Evolutionary conservation across 768 basidiomycete genomes (phyloP).

Genomic region (Russula emetica): DNA sequence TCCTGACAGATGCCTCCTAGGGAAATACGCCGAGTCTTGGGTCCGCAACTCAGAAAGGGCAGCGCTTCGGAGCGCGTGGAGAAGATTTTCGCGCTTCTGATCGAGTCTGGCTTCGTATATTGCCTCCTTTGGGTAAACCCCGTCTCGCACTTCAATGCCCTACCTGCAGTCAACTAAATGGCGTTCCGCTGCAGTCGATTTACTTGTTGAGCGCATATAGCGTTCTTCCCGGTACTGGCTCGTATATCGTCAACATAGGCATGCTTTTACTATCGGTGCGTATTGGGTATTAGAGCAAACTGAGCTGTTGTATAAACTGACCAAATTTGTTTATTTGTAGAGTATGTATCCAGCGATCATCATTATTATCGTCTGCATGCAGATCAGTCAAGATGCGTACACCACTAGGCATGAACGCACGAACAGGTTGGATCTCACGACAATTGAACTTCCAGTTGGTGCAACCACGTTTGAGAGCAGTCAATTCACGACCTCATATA

Average conservation of each 20-base stretch:
- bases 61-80: conserved; percentile 15
- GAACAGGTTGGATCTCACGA: conserved; percentile 8
- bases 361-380: conserved; percentile 17
- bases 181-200: not conserved
- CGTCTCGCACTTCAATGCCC: not conserved
- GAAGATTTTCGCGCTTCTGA: conserved; percentile 16
- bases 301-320: not conserved
- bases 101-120: conserved; percentile 21
- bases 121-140: conserved; percentile 20
- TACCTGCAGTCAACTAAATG: not conserved
- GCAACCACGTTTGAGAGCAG: not conserved
- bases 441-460: not conserved
- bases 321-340: not conserved
- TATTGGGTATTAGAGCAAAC: not conserved
- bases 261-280: conserved; percentile 21
- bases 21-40: conserved; percentile 14
- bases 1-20: not conserved
- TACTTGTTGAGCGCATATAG: conserved; percentile 16
- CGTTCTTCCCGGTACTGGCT: conserved; percentile 15
- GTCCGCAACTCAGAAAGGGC: conserved; percentile 12
- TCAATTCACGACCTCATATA: not conserved
- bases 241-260: conserved; percentile 12
- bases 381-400: conserved; percentile 14
- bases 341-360: conserved; percentile 23
- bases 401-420: not conserved